phyloP scores from a whole-genome alignment of 352 stramenopile genomes.

The Globisporangium cederbergense region DNA sequence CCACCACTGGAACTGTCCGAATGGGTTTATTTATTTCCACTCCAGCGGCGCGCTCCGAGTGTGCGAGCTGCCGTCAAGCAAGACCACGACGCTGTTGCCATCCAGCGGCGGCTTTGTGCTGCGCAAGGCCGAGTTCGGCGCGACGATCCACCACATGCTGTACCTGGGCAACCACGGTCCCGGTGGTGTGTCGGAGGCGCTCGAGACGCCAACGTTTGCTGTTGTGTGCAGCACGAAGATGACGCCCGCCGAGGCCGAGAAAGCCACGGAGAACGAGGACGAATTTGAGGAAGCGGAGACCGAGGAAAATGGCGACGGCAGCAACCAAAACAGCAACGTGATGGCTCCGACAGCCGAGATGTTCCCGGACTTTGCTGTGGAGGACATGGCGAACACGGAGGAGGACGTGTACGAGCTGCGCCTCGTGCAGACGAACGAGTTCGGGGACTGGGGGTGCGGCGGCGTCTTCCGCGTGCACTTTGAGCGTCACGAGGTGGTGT shows the following conservation, averaged over 20 bases:
- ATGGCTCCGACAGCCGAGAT: slow-evolving; percentile 79
- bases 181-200: slow-evolving; percentile 70
- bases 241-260: slow-evolving; percentile 49
- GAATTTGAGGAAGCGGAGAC: slow-evolving; percentile 50
- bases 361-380: slow-evolving; percentile 64
- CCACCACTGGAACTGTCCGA: slow-evolving; percentile 86
- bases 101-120: slow-evolving; percentile 74
- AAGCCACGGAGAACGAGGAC: slow-evolving; percentile 58
- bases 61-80: slow-evolving; percentile 75
- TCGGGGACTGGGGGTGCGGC: slow-evolving; percentile 67
- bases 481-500: slow-evolving; percentile 79
- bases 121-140: slow-evolving; percentile 73
- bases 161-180: slow-evolving; percentile 74
- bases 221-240: slow-evolving; percentile 70
- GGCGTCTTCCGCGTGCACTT: slow-evolving; percentile 84
- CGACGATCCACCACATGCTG: slow-evolving; percentile 77
- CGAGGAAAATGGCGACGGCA: slow-evolving; percentile 42
- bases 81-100: slow-evolving; percentile 64
- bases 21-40: slow-evolving; percentile 89
- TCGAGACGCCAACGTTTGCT: slow-evolving; percentile 76
- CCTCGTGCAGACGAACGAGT: slow-evolving; percentile 76
- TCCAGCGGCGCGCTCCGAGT: slow-evolving; percentile 73
- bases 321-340: slow-evolving; percentile 35
- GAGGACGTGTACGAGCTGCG: slow-evolving; percentile 85
- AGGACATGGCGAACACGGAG: slow-evolving; percentile 64